Evolutionary conservation across 305 asterid species (phyloP).

Genomic region (Caryopteris hybrid): DNA sequence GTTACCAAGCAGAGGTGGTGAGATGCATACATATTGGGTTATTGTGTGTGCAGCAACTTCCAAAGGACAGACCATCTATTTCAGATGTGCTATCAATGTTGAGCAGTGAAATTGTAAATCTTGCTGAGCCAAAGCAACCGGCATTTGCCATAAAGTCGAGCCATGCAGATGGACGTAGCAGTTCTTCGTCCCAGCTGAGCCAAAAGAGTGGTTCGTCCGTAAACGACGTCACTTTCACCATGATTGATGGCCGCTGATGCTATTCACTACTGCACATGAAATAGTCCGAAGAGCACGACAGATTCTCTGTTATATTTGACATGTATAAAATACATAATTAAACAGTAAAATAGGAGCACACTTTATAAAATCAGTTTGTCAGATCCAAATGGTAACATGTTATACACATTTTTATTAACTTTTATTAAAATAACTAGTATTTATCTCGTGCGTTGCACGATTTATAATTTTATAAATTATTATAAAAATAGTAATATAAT

Average conservation of each 20-base stretch:
- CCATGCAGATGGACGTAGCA: constrained; percentile 14
- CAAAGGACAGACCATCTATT: constrained; percentile 38
- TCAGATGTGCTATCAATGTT: constrained; percentile 37
- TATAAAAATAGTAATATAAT: too few relatives aligned
- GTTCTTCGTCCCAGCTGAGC: constrained; percentile 24
- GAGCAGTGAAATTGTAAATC: constrained; percentile 30
- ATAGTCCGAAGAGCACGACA: too few relatives aligned
- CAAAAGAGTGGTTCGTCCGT: constrained; percentile 12
- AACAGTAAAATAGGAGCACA: too few relatives aligned
- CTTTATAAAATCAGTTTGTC: too few relatives aligned
- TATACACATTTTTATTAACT: too few relatives aligned
- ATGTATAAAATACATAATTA: too few relatives aligned
- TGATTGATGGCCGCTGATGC: constrained; percentile 21
- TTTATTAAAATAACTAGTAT: too few relatives aligned
- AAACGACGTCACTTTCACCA: constrained; percentile 18
- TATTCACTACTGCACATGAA: not conserved
- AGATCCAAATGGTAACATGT: too few relatives aligned
- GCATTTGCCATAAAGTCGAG: constrained; percentile 26
- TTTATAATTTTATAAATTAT: too few relatives aligned
- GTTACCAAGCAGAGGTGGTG: constrained; percentile 17
- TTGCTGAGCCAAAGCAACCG: constrained; percentile 32
- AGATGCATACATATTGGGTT: constrained; percentile 10
- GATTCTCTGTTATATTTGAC: too few relatives aligned
- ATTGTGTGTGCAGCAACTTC: constrained; percentile 39
- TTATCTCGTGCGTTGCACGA: too few relatives aligned